Percentiles rank a stretch among this genome's conserved stretches.
Evolutionary conservation across 495 filamentous ascomycete species (phyloP).

Genomic region (Lophiotrema nucula): DNA sequence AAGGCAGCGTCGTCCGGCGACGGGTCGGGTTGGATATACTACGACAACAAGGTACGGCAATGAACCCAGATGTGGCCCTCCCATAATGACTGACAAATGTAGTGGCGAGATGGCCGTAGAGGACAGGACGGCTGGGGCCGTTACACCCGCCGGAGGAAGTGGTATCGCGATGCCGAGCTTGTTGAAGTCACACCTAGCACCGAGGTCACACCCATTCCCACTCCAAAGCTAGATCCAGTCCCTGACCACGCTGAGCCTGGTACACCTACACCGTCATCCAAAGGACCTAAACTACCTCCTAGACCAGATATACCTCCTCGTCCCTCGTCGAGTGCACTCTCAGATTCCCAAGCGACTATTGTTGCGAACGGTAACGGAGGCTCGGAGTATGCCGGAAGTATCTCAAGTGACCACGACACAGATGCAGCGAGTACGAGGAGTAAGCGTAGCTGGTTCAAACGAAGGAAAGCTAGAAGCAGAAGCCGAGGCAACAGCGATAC

Average conservation of each 20-base stretch:
- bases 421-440: constrained; percentile 14
- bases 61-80: background rate
- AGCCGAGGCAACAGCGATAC: constrained; percentile 22
- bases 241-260: constrained; percentile 9
- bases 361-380: background rate
- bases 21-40: constrained; percentile 89
- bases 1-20: constrained; percentile 46
- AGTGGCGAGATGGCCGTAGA: constrained; percentile 92
- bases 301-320: background rate
- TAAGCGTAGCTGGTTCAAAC: constrained; percentile 25
- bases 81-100: constrained; percentile 9
- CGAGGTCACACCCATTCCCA: constrained; percentile 45
- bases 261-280: constrained; percentile 3
- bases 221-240: constrained; percentile 34
- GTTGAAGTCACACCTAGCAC: constrained; percentile 63
- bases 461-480: background rate
- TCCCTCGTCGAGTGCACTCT: background rate
- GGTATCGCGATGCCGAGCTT: constrained; percentile 93
- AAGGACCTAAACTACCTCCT: background rate
- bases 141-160: constrained; percentile 87
- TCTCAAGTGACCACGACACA: background rate
- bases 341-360: constrained; percentile 10
- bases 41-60: constrained; percentile 82
- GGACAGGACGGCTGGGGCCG: constrained; percentile 91
- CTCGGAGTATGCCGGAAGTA: background rate